These are phyloP conservation scores for Hyaloscypha finlandica DNA, from an alignment of 495 filamentous ascomycete genomes.

Conservation along the genomic window DNA sequence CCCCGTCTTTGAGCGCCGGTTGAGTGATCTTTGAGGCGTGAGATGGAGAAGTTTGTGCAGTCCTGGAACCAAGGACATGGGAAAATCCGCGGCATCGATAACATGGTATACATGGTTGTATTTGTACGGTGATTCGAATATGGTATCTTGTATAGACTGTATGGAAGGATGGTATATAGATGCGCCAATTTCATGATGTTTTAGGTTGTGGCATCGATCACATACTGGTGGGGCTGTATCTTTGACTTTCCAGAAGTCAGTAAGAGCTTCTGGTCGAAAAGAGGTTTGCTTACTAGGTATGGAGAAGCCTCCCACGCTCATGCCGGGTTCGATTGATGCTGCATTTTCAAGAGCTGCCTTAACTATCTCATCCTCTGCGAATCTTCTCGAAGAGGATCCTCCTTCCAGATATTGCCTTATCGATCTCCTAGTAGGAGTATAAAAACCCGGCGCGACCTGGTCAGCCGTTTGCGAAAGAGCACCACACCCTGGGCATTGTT, in stretches of 20 bases:
- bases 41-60: slow-evolving; percentile 55
- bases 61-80: slow-evolving; percentile 79
- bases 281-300: slow-evolving; percentile 17
- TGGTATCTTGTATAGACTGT: slow-evolving; percentile 74
- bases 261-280: neutral
- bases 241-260: slow-evolving; percentile 19
- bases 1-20: slow-evolving; percentile 67
- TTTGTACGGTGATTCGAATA: slow-evolving; percentile 81
- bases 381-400: slow-evolving; percentile 23
- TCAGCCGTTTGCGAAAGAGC: slow-evolving; percentile 74
- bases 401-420: slow-evolving; percentile 47
- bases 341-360: slow-evolving; percentile 38
- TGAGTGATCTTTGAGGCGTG: slow-evolving; percentile 68
- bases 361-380: slow-evolving; percentile 32
- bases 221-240: slow-evolving; percentile 57
- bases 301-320: slow-evolving; percentile 12
- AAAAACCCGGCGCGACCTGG: slow-evolving; percentile 77
- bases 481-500: slow-evolving; percentile 83
- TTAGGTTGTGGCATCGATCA: slow-evolving; percentile 80
- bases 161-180: slow-evolving; percentile 77
- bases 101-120: slow-evolving; percentile 94
- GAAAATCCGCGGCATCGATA: slow-evolving; percentile 97
- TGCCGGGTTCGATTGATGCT: neutral
- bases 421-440: slow-evolving; percentile 56
- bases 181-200: slow-evolving; percentile 69